Evolutionary conservation across 2,329 filamentous ascomycete genomes (phyloP).

Genomic region (Periconia digitata): DNA sequence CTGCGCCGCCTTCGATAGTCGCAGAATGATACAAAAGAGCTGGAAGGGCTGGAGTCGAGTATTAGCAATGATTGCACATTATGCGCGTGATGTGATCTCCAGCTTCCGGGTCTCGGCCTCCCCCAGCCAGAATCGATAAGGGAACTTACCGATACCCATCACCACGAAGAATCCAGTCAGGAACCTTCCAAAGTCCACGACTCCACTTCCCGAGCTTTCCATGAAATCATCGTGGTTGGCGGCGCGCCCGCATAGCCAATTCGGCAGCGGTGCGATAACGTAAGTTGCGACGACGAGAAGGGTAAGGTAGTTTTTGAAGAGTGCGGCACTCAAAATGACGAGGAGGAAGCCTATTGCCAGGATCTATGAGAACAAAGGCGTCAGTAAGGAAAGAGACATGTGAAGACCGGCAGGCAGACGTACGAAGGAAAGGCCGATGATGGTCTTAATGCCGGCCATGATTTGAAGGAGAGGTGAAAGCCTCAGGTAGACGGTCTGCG

Average conservation of each 20-base stretch:
- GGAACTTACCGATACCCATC: conserved; percentile 87
- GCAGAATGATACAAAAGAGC: conserved; percentile 83
- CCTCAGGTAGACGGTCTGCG: neutral
- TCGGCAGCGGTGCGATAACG: conserved; percentile 87
- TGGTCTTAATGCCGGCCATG: conserved; percentile 94
- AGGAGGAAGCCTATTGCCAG: conserved; percentile 98
- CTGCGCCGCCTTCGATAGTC: conserved; percentile 79
- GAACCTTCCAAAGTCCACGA: conserved; percentile 93
- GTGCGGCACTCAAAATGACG: conserved; percentile 94
- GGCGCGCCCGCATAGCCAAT: conserved; percentile 91
- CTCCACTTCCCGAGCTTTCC: conserved; percentile 75
- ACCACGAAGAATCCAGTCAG: conserved; percentile 93
- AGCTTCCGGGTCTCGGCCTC: neutral
- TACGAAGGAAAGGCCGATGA: conserved; percentile 98
- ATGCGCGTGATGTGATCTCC: neutral
- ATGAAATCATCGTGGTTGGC: conserved; percentile 95
- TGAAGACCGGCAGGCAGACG: conserved; percentile 29
- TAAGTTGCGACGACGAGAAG: conserved; percentile 96
- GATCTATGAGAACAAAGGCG: conserved; percentile 56
- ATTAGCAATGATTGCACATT: conserved; percentile 13
- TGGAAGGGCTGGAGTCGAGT: conserved; percentile 68
- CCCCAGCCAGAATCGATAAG: neutral
- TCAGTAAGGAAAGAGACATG: conserved; percentile 1
- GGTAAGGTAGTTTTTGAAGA: conserved; percentile 93
- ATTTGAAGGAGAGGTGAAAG: conserved; percentile 16